Conservation (phyloP, 176 grass and related monocot species). For the Paspalum notatum region DNA sequence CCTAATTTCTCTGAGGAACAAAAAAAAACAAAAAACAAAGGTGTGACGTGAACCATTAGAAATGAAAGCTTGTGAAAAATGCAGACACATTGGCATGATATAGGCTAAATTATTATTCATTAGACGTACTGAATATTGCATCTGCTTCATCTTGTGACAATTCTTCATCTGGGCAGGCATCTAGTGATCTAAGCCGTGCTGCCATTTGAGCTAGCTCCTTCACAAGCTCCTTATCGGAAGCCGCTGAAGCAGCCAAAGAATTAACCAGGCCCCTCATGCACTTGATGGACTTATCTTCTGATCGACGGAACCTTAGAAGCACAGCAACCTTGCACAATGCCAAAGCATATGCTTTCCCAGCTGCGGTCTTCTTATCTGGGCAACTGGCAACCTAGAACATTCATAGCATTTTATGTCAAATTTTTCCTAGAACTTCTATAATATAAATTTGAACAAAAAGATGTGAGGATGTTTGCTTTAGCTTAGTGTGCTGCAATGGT, state of each 20-base stretch:
- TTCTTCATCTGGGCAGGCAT: constrained; percentile 58
- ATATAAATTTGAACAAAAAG: neutral
- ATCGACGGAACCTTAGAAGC: constrained; percentile 69
- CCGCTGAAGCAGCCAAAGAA: constrained; percentile 40
- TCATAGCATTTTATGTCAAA: constrained; percentile 38
- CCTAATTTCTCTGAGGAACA: constrained; percentile 70
- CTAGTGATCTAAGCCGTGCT: constrained; percentile 69
- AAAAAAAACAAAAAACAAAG: no score
- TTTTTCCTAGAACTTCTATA: constrained; percentile 1
- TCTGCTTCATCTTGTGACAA: constrained; percentile 59
- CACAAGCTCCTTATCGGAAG: constrained; percentile 66
- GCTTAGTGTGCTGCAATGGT: neutral
- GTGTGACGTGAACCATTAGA: neutral
- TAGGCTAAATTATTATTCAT: neutral
- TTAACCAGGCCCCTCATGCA: constrained; percentile 80
- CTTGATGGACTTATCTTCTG: constrained; percentile 84
- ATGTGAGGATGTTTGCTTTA: neutral
- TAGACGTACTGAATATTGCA: constrained; percentile 56
- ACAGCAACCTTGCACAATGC: constrained; percentile 60
- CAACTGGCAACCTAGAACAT: constrained; percentile 65
- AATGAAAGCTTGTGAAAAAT: neutral
- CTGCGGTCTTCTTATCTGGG: constrained; percentile 72
- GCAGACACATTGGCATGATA: neutral
- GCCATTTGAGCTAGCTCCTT: constrained; percentile 79
- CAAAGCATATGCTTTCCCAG: constrained; percentile 79